Base-by-base conservation (phyloP, 192 early-diverging fungal genomes). In the Backusella liffmaniae region DNA sequence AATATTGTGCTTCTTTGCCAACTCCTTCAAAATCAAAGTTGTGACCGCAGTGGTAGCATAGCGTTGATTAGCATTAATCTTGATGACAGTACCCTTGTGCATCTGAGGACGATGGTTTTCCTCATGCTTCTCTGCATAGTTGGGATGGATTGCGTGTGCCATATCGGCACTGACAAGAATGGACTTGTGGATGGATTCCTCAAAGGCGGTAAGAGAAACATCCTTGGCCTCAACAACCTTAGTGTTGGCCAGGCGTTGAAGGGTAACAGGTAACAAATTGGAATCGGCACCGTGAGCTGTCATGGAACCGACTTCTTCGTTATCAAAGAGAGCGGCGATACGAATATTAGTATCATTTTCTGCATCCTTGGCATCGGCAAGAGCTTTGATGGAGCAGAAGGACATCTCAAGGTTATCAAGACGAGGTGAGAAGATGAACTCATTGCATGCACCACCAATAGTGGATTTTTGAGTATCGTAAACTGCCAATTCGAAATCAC, bases 391-490 rank as follows among this genome's bases (percentile, higher is more conserved):
- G 15, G 91, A 93, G 82, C 94, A 96, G 86, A 89, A 99, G n/a
- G 94, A 95, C 91, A 95, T 96, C 86, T 94, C 94, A 67, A 98
- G 87, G 88, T 99, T 99, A 84, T 99, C 98, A 62, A 97, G 85
- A 29, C 98, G 92, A 36, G 94, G 88, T 2, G 97, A 94, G 79
- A 94, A 96, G 74, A 99, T 93, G 73, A 94, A 99, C 86, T 99
- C 97, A 71, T 96, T 88, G 85, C 89, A 88, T 35, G 92, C 88
- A 6, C 98, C 98, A 70, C 98, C 98, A 65, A 99, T 92, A 18
- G 89, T 83, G 16, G 97, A 91, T 73, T 67, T 56, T 42, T 99
- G 95, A 26, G 95, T 97, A 82, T 99, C 98, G 78, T 93, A 99
- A 49, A 99, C 87, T 82, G 96, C 97, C 34, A 99, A 88, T 82